Evolutionary conservation across 2,329 filamentous ascomycete genomes (phyloP).

Genomic region (Fusarium sp.): DNA sequence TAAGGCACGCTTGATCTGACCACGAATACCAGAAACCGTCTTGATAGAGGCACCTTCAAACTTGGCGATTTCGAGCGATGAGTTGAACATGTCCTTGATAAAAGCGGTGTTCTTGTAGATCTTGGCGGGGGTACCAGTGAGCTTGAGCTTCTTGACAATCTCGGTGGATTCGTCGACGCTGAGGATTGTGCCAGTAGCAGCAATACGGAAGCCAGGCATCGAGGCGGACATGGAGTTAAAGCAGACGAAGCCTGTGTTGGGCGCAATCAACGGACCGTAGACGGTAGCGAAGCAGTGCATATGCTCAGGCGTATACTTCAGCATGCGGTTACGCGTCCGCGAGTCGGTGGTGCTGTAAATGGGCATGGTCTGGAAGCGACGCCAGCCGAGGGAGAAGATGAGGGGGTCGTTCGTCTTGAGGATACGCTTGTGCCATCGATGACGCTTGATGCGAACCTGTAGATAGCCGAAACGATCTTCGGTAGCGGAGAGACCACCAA

Average conservation of each 20-base stretch:
- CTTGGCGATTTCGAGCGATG: constrained; percentile 93
- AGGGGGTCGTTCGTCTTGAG: constrained; percentile 97
- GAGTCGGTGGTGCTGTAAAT: constrained; percentile 97
- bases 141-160: constrained; percentile 99
- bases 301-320: constrained; percentile 98
- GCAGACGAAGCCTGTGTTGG: constrained; percentile 94
- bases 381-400: constrained; percentile 96
- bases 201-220: constrained; percentile 91
- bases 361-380: constrained; percentile 90
- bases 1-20: constrained; percentile 96
- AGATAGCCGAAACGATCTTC: constrained; percentile 97
- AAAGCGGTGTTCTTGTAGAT: constrained; percentile 99
- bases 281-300: constrained; percentile 99
- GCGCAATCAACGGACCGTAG: constrained; percentile 93
- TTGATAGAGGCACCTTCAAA: constrained; percentile 97
- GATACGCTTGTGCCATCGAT: constrained; percentile 99
- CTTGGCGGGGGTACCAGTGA: constrained; percentile 93
- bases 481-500: constrained; percentile 91
- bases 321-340: constrained; percentile 92
- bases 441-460: constrained; percentile 95
- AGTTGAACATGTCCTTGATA: constrained; percentile 98
- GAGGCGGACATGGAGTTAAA: constrained; percentile 88
- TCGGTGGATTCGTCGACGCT: constrained; percentile 95
- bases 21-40: constrained; percentile 93
- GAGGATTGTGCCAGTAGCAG: constrained; percentile 92